Base-by-base conservation (phyloP, 768 basidiomycete species). In the Psilocybe subaeruginosa region DNA sequence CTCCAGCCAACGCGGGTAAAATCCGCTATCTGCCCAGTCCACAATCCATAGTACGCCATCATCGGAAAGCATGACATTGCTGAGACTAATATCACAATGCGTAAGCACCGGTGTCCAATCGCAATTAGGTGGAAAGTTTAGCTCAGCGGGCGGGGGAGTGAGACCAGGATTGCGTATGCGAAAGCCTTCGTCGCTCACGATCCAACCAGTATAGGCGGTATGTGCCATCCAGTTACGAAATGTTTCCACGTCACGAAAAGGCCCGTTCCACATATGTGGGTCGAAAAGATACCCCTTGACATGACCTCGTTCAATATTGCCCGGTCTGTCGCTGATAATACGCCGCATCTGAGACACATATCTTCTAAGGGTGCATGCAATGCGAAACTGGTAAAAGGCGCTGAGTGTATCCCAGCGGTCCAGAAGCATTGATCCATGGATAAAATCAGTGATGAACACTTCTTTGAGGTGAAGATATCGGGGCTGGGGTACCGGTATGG, bases 31-130 rank as follows among this genome's bases (percentile, higher is more conserved):
- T 0, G 39, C 70, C 72, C 73, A 76, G 62, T 76, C 75, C 39
- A 76, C 63, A 16, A 76, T 50, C 73, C 73, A 77, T 5, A 76
- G 54, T 14, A 58, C 58, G 1, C 70, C 72, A 43, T 70, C 68
- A 3, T 70, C 61, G n/a, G 59, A 65, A 6, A 74, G 48, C 19
- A 74, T 56, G 43, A 73, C 51, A 57, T 76, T 74, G 4, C 62
- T 51, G n/a, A 68, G 58, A 54, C 69, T 66, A 7, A 76, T 51
- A 50, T 76, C 75, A 7, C 49, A 48, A 55, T 76, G 74, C 8
- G 64, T 69, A n/a, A 74, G 41, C 5, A 43, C 41, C 41, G n/a
- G 41, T 14, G 11, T 43, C 41, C 41, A 43, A 14, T 43, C 41
- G n/a, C n/a, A n/a, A 5, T 8, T 12, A n/a, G 41, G 41, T 14